Evolutionary conservation across 2,329 filamentous ascomycete genomes (phyloP).

Genomic region (Xylaria hypoxylon): DNA sequence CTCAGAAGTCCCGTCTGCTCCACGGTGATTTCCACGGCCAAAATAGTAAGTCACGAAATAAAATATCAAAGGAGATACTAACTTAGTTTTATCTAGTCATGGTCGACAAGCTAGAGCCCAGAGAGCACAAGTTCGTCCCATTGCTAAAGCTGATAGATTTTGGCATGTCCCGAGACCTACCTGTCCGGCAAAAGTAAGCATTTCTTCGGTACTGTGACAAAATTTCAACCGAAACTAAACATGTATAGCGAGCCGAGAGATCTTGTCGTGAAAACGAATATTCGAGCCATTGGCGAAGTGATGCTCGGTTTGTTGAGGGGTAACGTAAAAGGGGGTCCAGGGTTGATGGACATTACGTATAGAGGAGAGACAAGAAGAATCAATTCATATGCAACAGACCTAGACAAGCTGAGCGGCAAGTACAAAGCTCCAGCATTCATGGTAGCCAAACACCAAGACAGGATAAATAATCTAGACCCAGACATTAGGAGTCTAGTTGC

Average conservation of each 20-base stretch:
- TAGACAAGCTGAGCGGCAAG: constrained; percentile 23
- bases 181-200: constrained; percentile 27
- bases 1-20: constrained; percentile 31
- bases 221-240: constrained; percentile 10
- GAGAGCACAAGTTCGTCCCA: constrained; percentile 36
- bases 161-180: constrained; percentile 31
- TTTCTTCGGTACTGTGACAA: not conserved
- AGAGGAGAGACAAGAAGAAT: constrained; percentile 19
- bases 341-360: constrained; percentile 35
- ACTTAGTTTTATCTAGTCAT: constrained; percentile 36
- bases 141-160: constrained; percentile 44
- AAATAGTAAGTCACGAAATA: constrained; percentile 37
- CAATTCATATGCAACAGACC: constrained; percentile 28
- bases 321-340: constrained; percentile 11
- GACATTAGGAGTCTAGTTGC: constrained; percentile 39
- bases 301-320: constrained; percentile 42
- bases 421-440: constrained; percentile 8
- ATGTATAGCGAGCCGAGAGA: constrained; percentile 17
- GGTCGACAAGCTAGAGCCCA: constrained; percentile 37
- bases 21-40: constrained; percentile 41
- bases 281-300: constrained; percentile 32
- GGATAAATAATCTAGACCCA: constrained; percentile 39
- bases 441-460: constrained; percentile 29
- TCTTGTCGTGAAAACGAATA: constrained; percentile 31
- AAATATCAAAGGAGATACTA: not conserved